Evolutionary conservation across 768 basidiomycete genomes (phyloP), one percentile per base, ranked within the genome.

Genomic region (Tremella mesenterica): DNA sequence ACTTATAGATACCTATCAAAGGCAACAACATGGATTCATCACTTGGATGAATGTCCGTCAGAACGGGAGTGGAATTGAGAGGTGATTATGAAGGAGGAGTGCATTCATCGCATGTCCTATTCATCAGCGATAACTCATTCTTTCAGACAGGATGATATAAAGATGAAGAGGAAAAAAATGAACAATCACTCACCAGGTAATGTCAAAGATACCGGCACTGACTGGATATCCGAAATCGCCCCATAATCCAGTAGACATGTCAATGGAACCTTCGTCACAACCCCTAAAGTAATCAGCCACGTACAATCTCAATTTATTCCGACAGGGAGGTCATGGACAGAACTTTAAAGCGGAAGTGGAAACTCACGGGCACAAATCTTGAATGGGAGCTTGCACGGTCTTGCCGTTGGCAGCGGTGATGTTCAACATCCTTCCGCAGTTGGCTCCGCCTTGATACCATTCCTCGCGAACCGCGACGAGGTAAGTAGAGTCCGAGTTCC

Each of bases 61-160:
- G n/a, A n/a, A n/a, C n/a, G n/a, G n/a, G n/a, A n/a, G n/a, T n/a
- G n/a, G n/a, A n/a, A n/a, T n/a, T n/a, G n/a, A n/a, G n/a, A n/a
- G n/a, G n/a, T n/a, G n/a, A n/a, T n/a, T 21, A 68, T 8, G 38
- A 41, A 5, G 38, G 38, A 16, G 23, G n/a, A 4, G 38, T 41
- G 38, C 38, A 41, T n/a, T 23, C 38, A 4, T 41, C 38, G 38
- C 38, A 41, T 18, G 38, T 41, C 38, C 38, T 41, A 16, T n/a
- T n/a, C n/a, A n/a, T n/a, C n/a, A n/a, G n/a, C n/a, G n/a, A n/a
- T n/a, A n/a, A n/a, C n/a, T n/a, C n/a, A n/a, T n/a, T n/a, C n/a
- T n/a, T n/a, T n/a, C n/a, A n/a, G n/a, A n/a, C 38, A 16, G 23
- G 5, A 14, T 41, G n/a, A 41, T n/a, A n/a, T 18, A 18, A 23